A percentile compares a stretch with the other conserved stretches of the same genome.
Conservation (phyloP, 2,329 filamentous ascomycete genomes). For the Sordariomycetes sp. region DNA sequence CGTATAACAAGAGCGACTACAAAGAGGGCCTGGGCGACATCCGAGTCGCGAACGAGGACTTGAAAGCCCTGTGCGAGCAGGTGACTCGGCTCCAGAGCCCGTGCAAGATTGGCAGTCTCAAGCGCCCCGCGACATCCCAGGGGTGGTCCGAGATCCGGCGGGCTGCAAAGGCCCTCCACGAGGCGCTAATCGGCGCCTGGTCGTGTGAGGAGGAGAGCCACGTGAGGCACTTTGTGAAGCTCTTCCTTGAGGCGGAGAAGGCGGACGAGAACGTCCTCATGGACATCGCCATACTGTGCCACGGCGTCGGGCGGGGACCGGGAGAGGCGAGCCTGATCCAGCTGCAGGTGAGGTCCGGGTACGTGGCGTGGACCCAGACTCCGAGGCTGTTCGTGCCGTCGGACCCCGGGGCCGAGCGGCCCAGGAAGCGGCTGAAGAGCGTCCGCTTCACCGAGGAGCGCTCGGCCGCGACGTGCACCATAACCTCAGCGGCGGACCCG, state of each 20-base stretch:
- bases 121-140: background rate
- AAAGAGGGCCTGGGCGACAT: background rate
- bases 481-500: background rate
- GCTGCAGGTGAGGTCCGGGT: constrained; percentile 5
- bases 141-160: background rate
- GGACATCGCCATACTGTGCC: constrained; percentile 6
- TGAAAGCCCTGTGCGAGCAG: constrained; percentile 4
- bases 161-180: constrained; percentile 5
- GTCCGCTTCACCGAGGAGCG: constrained; percentile 4
- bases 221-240: constrained; percentile 4
- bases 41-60: background rate
- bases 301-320: background rate
- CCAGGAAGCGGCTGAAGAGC: background rate
- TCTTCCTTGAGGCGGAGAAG: constrained; percentile 5
- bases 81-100: background rate
- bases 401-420: background rate
- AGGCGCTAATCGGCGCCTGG: constrained; percentile 1
- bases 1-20: background rate
- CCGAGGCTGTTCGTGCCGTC: background rate
- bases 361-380: constrained; percentile 3
- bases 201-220: constrained; percentile 3
- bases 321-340: background rate
- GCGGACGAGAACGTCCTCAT: constrained; percentile 3
- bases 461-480: background rate
- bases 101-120: background rate